Base-by-base conservation (phyloP, 768 basidiomycete species). In the Crucibulum laeve region DNA sequence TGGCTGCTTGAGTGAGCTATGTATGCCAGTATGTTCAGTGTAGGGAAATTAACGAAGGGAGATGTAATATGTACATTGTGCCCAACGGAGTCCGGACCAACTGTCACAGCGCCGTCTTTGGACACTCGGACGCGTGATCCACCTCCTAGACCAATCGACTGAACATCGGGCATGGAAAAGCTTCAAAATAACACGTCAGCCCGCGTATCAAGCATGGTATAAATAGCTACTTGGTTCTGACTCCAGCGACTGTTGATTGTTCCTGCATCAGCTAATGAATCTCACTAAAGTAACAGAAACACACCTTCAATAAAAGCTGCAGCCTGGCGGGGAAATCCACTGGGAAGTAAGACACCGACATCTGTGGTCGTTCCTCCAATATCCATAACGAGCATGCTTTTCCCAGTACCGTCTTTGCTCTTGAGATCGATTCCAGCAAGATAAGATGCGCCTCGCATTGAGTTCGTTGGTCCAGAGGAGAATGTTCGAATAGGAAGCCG, bases 71-170 rank as follows among this genome's bases (percentile, higher is more conserved):
- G 17, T 25, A 65, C 61, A 32, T 58, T 48, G 55, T 81, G 76
- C 0, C 83, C 83, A 14, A 84, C 80, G 1, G 80, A 85, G 52
- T 82, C 76, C 8, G 83, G 82, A 0, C 83, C 83, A 25, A 85
- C 69, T 0, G 71, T 67, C 19, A 79, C 70, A 38, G 59, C 67
- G 17, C 68, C 61, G 13, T 47, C 52, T 38, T 60, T 54, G 40
- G 55, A 53, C 18, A 58, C 45, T 33, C 70, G 67, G 18, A 82
- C 65, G 28, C 71, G 57, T 5, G 80, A 82, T 5, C 83, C 83
- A 36, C 83, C 82, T 36, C 83, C 83, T 13, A 85, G 69, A 8
- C 77, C 82, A 42, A 83, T 72, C 28, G 76, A 78, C 41, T 62
- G 54, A 21, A 82, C 71, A 47, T 79, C 75, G 6, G 80, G 77